Conservation (phyloP, 805 yeast species). For the Metschnikowia arizonensis region DNA sequence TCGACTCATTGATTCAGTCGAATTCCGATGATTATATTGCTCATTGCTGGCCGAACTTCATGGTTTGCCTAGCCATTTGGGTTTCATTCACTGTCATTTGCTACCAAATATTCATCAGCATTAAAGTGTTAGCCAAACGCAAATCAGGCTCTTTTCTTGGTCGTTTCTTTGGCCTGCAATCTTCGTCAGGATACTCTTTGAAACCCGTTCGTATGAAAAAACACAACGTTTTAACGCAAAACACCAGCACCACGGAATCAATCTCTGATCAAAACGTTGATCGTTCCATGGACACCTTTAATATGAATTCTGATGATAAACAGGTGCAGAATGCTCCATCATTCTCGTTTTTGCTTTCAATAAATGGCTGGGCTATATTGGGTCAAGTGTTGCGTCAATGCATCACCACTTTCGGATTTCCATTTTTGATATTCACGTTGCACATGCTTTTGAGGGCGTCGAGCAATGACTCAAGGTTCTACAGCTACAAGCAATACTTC, state of each 20-base stretch:
- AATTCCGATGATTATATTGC: slow-evolving; percentile 21
- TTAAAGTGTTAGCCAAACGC: slow-evolving; percentile 12
- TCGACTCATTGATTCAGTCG: slow-evolving; percentile 34
- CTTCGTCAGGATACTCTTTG: not conserved
- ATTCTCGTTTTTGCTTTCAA: slow-evolving; percentile 7
- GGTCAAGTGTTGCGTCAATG: slow-evolving; percentile 35
- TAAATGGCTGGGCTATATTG: slow-evolving; percentile 18
- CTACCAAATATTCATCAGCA: slow-evolving; percentile 21
- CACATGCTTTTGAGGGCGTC: slow-evolving; percentile 28
- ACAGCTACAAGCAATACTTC: slow-evolving; percentile 12
- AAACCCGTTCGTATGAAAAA: not conserved
- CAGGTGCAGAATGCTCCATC: not conserved
- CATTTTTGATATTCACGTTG: slow-evolving; percentile 41
- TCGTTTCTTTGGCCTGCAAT: slow-evolving; percentile 5
- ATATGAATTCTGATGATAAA: not conserved
- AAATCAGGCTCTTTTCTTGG: slow-evolving; percentile 4
- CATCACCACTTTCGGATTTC: slow-evolving; percentile 36
- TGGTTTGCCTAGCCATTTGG: slow-evolving; percentile 32
- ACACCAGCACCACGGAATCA: not conserved
- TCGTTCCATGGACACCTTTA: not conserved
- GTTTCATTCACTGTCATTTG: slow-evolving; percentile 22
- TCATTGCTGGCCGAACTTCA: slow-evolving; percentile 43
- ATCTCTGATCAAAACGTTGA: not conserved
- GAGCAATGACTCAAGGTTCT: slow-evolving; percentile 11
- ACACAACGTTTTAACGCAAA: not conserved